Percentiles rank a stretch among this genome's conserved stretches.
These are phyloP conservation scores for Mucor velutinosus DNA, from an alignment of 371 early-diverging fungal genomes.

Conservation along the genomic window DNA sequence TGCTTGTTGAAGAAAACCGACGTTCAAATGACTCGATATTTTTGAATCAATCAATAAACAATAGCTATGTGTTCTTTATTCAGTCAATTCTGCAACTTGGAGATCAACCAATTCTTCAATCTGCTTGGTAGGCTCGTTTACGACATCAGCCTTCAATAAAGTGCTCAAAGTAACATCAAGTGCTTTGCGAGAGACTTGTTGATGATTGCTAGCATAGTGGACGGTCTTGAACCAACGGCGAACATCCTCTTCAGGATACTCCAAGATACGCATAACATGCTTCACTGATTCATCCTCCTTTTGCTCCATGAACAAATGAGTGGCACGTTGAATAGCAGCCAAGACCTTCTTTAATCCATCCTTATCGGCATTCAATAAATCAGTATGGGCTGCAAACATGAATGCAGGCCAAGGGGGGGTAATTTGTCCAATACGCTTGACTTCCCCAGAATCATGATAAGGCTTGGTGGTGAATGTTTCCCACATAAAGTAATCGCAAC, in stretches of 20 bases:
- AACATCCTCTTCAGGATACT: conserved; percentile 69
- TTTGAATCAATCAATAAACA: conserved; percentile 5
- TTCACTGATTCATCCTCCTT: conserved; percentile 52
- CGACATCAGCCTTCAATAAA: conserved; percentile 62
- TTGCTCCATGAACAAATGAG: conserved; percentile 50
- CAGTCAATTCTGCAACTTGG: conserved; percentile 21
- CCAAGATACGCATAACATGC: conserved; percentile 59
- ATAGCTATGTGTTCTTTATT: conserved; percentile 4
- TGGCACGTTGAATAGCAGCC: conserved; percentile 48
- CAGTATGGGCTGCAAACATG: conserved; percentile 69
- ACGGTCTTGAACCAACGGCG: conserved; percentile 74
- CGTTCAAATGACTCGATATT: conserved; percentile 82
- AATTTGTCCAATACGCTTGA: conserved; percentile 74
- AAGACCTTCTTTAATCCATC: conserved; percentile 43
- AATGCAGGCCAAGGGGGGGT: conserved; percentile 92
- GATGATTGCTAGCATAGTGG: conserved; percentile 55
- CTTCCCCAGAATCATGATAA: conserved; percentile 72
- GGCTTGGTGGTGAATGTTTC: conserved; percentile 86
- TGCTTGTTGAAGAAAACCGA: conserved; percentile 88
- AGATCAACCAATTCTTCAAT: conserved; percentile 30
- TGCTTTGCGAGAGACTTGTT: conserved; percentile 51
- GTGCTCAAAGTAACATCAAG: conserved; percentile 53
- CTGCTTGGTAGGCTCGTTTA: conserved; percentile 28
- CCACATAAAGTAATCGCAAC: conserved; percentile 84
- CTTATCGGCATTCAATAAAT: conserved; percentile 34